Conservation (phyloP, 2,329 filamentous ascomycete species). For the Botrytis pseudocinerea region DNA sequence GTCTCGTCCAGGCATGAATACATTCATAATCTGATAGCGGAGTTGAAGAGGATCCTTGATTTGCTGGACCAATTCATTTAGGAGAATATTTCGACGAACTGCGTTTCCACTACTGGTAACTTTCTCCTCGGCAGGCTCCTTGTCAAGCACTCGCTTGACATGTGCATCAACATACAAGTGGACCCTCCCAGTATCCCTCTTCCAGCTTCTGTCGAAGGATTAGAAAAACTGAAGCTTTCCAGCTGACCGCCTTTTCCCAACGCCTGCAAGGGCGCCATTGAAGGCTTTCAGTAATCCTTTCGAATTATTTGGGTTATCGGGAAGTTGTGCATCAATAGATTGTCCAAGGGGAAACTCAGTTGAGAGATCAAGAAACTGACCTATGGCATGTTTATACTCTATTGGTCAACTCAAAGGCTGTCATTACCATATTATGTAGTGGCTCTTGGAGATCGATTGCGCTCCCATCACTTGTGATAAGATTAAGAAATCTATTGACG, state of each 20-base stretch:
- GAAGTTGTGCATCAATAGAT: conserved; percentile 1
- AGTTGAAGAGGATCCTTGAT: conserved; percentile 45
- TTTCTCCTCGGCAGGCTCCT: conserved; percentile 32
- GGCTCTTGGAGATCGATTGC: not conserved
- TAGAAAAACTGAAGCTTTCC: not conserved
- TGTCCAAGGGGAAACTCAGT: conserved; percentile 18
- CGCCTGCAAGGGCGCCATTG: conserved; percentile 3
- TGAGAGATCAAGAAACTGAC: conserved; percentile 8
- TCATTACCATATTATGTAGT: not conserved
- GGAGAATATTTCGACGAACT: conserved; percentile 50
- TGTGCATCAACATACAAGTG: conserved; percentile 50
- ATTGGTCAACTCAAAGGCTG: not conserved
- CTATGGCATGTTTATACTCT: not conserved
- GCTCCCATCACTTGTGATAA: not conserved
- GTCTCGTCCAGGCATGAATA: conserved; percentile 57
- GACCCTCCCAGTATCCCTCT: conserved; percentile 39
- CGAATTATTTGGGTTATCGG: conserved; percentile 6
- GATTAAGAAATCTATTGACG: conserved; percentile 10
- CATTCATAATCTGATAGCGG: conserved; percentile 46
- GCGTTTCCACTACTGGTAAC: conserved; percentile 36
- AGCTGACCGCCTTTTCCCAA: not conserved
- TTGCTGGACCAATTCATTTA: conserved; percentile 54
- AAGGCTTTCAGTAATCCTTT: conserved; percentile 1
- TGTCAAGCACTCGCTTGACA: conserved; percentile 43
- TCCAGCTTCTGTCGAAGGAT: conserved; percentile 10